phyloP scores from a whole-genome alignment of 2,329 filamentous ascomycete genomes.

The Nigrograna mackinnonii region DNA sequence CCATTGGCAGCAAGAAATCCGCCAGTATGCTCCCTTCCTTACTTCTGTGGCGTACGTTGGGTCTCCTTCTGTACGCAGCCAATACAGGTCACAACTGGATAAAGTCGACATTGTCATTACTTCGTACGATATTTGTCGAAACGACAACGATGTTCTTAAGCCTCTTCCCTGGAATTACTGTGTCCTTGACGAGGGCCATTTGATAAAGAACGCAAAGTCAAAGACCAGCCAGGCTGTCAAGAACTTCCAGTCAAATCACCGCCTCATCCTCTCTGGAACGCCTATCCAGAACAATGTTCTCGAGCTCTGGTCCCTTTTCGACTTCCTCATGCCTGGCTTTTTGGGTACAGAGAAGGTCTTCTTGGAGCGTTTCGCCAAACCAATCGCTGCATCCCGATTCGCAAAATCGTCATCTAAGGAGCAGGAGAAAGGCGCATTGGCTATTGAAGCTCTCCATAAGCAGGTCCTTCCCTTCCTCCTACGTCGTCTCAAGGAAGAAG shows the following conservation, averaged over 20 bases:
- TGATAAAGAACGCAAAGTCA: conserved; percentile 98
- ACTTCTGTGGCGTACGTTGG: conserved; percentile 89
- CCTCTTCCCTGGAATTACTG: conserved; percentile 96
- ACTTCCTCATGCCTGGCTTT: conserved; percentile 99
- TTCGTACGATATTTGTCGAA: conserved; percentile 96
- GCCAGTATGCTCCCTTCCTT: conserved; percentile 92
- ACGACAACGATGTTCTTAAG: conserved; percentile 84
- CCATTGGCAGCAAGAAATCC: conserved; percentile 98
- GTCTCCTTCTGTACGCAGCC: conserved; percentile 77
- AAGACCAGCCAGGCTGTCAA: conserved; percentile 96
- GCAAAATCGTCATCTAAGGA: conserved; percentile 98
- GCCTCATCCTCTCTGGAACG: conserved; percentile 93
- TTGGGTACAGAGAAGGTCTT: conserved; percentile 97
- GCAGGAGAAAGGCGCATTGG: conserved; percentile 93
- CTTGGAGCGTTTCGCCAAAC: conserved; percentile 90
- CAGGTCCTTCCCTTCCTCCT: conserved; percentile 96
- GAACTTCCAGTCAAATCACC: conserved; percentile 85
- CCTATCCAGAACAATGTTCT: conserved; percentile 98
- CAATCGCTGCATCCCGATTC: conserved; percentile 90
- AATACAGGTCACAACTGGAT: conserved; percentile 69
- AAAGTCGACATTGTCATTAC: conserved; percentile 93
- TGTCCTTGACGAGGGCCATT: conserved; percentile 93
- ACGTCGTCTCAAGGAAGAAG: conserved; percentile 95
- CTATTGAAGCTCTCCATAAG: conserved; percentile 98
- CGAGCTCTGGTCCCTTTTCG: conserved; percentile 96